Evolutionary conservation across 768 basidiomycete genomes (phyloP), one percentile per base, ranked within the genome.

Genomic region (Termitomyces sp.): DNA sequence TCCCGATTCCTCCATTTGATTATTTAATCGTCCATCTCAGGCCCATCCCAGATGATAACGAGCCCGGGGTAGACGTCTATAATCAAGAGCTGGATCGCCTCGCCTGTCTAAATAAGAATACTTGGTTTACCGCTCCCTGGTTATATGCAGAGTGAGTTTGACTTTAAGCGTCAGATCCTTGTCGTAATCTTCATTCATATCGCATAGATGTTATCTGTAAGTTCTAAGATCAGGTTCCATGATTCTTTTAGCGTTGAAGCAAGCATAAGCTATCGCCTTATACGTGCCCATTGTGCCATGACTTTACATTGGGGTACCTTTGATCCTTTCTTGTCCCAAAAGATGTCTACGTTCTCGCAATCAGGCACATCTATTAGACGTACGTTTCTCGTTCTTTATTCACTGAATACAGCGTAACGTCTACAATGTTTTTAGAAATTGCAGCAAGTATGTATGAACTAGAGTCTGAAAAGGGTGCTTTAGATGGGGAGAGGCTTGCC

Each of bases 41-140:
- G 57, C 77, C 73, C 3, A 85, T 97, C 51, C 75, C 80, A n/a
- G 73, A 83, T 7, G 95, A 97, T 63, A 88, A 88, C 1, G 91
- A 88, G 48, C 68, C 83, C n/a, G 78, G 83, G 53, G 74, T 83
- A 5, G 77, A 82, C 0, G 72, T 78, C n/a, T 98, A 94, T 74
- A 98, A 99, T 63, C 64, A 73, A 0, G 87, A 93, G 61, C 76
- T 99, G 13, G 69, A 69, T 6, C 69, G 71, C 0, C 77, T 90
- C 1, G 73, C 73, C 0, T 69, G 74, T 28, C 68, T 75, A 1
- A 69, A 71, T 3, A 76, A 78, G 64, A 79, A 86, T 59, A 90
- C 88, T 0, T 99, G 96, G 96, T 94, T 92, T 68, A 89, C 83
- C 8, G 85, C 91, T 6, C 92, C 94, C 1, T 99, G 96, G 96